A percentile compares a stretch with the other conserved stretches of the same genome.
These are phyloP conservation scores for Suillus ampliporus DNA, from an alignment of 768 basidiomycete species.

Conservation along the genomic window DNA sequence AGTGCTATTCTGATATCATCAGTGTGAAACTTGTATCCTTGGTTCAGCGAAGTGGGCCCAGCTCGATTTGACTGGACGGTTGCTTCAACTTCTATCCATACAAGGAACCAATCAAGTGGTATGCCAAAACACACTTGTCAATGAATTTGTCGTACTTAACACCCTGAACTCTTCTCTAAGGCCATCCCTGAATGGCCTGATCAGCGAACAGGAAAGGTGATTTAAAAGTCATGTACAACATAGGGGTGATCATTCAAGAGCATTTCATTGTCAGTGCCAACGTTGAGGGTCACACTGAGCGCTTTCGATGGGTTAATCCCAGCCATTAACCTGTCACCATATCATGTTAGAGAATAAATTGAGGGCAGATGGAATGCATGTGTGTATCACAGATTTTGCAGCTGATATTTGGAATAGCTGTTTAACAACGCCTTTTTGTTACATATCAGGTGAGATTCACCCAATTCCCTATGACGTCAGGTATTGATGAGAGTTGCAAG, in stretches of 20 bases:
- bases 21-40: slow-evolving; percentile 49
- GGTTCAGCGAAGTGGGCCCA: slow-evolving; percentile 12
- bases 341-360: neutral
- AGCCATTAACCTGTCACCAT: slow-evolving; percentile 56
- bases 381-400: slow-evolving; percentile 81
- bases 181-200: slow-evolving; percentile 65
- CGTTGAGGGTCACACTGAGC: slow-evolving; percentile 68
- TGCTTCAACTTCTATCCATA: slow-evolving; percentile 72
- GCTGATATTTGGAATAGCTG: slow-evolving; percentile 59
- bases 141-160: slow-evolving; percentile 78
- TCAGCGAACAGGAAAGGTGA: neutral
- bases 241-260: slow-evolving; percentile 69
- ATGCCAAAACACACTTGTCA: slow-evolving; percentile 57
- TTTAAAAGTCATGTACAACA: slow-evolving; percentile 50
- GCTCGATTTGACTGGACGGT: slow-evolving; percentile 24
- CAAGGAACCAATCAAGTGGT: too few relatives aligned
- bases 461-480: slow-evolving; percentile 45
- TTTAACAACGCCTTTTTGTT: neutral
- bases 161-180: slow-evolving; percentile 70
- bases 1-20: slow-evolving; percentile 77
- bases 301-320: slow-evolving; percentile 68
- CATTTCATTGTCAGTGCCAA: slow-evolving; percentile 74
- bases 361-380: slow-evolving; percentile 44
- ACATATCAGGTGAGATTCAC: slow-evolving; percentile 38
- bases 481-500: slow-evolving; percentile 17